Evolutionary conservation across 108 stramenopile genomes (phyloP), one percentile per base, ranked within the genome.

Genomic region (Nannochloropsis gaditana): DNA sequence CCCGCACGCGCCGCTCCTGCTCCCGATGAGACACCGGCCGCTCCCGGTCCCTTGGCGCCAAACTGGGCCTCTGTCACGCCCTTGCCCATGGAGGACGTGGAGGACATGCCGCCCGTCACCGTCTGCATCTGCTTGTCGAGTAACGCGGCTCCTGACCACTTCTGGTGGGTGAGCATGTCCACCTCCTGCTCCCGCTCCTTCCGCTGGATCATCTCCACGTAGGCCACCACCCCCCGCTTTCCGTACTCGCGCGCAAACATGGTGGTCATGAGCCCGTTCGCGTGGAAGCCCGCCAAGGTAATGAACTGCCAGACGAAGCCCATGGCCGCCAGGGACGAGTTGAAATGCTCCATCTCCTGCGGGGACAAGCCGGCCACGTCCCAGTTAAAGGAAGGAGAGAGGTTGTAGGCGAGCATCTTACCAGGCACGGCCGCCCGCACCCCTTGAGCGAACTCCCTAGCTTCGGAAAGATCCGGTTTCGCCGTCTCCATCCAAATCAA

Each of bases 261-360:
- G 3, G 95, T 94, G 15, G 93, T 92, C 82, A 95, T 92, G 50
- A 97, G 93, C 44, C 95, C 97, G 90, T 96, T 95, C 41, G 93
- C 91, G 90, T 97, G 97, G 90, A 96, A 96, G 82, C 97, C 97
- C 79, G 96, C 95, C 87, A 97, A 88, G 47, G 97, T 97, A 82
- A 96, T 96, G 91, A 97, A 97, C 90, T 96, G 95, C 95, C 95
- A 97, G 42, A 94, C 92, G 84, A 93, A 95, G 45, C 97, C 97
- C 47, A 96, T 93, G 44, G 91, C 90, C 41, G 95, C 97, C 11
- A 97, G 91, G 80, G 93, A 95, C 81, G 94, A 93, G 88, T 96
- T 96, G 93, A 96, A 96, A 44, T 80, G 43, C 3, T 92, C 93
- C 86, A 96, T 90, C 45, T 96, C 90, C 43, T 73, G 87, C 84